These are phyloP conservation scores for Colletotrichum ledebouriae DNA, from an alignment of 2,329 filamentous ascomycete species.

Conservation along the genomic window DNA sequence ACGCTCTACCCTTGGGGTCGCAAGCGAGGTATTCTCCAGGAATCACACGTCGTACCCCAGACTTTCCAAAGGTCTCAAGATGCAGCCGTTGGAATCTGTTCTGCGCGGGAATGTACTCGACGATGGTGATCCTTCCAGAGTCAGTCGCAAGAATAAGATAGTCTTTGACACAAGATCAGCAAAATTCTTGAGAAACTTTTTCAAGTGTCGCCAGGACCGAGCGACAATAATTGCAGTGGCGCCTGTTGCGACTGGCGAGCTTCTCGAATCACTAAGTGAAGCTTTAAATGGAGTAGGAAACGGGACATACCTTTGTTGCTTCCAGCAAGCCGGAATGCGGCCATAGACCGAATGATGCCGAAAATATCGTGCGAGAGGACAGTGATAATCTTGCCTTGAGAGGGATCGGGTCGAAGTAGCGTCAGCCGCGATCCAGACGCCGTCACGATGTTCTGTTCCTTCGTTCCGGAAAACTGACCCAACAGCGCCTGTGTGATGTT, in stretches of 20 bases:
- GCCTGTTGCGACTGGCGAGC: slow-evolving; percentile 37
- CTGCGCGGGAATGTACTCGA: slow-evolving; percentile 89
- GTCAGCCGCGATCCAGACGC: slow-evolving; percentile 91
- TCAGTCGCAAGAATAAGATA: slow-evolving; percentile 96
- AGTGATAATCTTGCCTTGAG: slow-evolving; percentile 87
- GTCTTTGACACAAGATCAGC: slow-evolving; percentile 69
- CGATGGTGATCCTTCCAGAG: slow-evolving; percentile 92
- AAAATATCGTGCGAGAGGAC: slow-evolving; percentile 94
- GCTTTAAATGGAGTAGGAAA: slow-evolving; percentile 54
- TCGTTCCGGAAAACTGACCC: slow-evolving; percentile 95
- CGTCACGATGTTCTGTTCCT: slow-evolving; percentile 97
- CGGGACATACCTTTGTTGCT: slow-evolving; percentile 90
- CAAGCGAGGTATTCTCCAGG: slow-evolving; percentile 96
- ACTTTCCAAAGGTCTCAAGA: slow-evolving; percentile 98
- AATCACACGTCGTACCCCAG: slow-evolving; percentile 90
- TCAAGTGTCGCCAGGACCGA: slow-evolving; percentile 21
- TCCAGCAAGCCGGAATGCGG: slow-evolving; percentile 91
- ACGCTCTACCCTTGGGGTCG: slow-evolving; percentile 95
- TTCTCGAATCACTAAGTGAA: slow-evolving; percentile 76
- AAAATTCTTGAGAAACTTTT: slow-evolving; percentile 32
- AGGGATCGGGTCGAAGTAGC: slow-evolving; percentile 87
- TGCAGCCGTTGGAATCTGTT: slow-evolving; percentile 92
- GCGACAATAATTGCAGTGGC: slow-evolving; percentile 20
- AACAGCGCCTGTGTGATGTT: slow-evolving; percentile 91
- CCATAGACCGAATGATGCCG: slow-evolving; percentile 91